phyloP scores from a whole-genome alignment of 75 land plant species.

The Chamaecyparis obtusa region DNA sequence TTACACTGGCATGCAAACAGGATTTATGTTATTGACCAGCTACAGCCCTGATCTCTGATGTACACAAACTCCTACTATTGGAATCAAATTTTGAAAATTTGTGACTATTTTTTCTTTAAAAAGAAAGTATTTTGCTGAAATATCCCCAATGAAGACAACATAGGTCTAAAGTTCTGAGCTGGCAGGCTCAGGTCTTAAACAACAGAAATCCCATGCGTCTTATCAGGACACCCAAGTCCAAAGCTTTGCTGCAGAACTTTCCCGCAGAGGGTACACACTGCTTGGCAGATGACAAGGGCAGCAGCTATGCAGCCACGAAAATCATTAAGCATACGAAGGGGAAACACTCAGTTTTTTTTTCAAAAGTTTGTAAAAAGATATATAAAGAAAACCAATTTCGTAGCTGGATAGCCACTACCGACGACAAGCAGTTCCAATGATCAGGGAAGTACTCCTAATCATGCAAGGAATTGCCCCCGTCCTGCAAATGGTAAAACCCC shows the following conservation, averaged over 20 bases:
- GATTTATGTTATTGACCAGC: too few relatives aligned
- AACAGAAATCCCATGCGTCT: not conserved
- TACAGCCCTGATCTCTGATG: not conserved
- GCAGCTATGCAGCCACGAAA: too few relatives aligned
- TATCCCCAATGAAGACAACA: not conserved
- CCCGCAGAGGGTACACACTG: not conserved
- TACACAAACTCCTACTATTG: not conserved
- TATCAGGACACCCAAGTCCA: not conserved
- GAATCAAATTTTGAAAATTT: not conserved
- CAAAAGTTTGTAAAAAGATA: too few relatives aligned
- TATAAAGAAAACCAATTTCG: too few relatives aligned
- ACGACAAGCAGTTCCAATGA: not conserved
- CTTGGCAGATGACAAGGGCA: not conserved
- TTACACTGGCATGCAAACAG: not conserved
- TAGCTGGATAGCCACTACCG: too few relatives aligned
- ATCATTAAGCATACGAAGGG: too few relatives aligned
- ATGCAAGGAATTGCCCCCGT: not conserved
- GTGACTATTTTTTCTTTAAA: not conserved
- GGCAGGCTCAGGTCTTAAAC: not conserved
- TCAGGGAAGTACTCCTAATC: not conserved
- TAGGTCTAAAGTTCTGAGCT: not conserved
- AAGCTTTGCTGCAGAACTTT: not conserved
- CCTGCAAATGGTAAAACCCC: not conserved
- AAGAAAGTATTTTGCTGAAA: not conserved
- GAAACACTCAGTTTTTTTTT: too few relatives aligned